Evolutionary conservation across 2,329 filamentous ascomycete species (phyloP), one percentile per base, ranked within the genome.

Genomic region (Fusarium hostae): DNA sequence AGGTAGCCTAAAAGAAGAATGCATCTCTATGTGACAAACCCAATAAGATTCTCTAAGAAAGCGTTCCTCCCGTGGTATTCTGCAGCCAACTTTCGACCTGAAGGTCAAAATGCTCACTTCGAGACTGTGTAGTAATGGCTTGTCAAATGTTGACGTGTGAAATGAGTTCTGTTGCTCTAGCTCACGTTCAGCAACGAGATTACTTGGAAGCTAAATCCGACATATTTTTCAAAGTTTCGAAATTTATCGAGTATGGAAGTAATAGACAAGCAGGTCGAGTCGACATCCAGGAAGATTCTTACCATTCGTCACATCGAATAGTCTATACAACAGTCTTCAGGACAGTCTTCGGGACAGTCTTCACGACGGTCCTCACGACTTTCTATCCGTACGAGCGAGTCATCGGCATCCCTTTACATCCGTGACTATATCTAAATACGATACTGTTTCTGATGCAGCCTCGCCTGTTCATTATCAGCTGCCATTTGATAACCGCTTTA

Each of bases 101-200:
- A 26, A 18, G 16, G 11, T 8, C 18, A 20, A 5, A 44, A 2
- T 6, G 1, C 8, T 26, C 0, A 20, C 8, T 13, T 44, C 11
- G 26, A 22, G 20, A 6, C 9, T 22, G 11, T 16, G 12, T 2
- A 2, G 6, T 16, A 9, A 16, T 16, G 44, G 13, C 13, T n/a
- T 30, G 0, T 22, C 9, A 20, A 1, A 2, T 16, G 13, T 22
- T n/a, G 13, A 6, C 6, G 3, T 2, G 4, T 28, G 0, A 15
- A 12, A 45, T 28, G 5, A 20, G 20, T 13, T 20, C 24, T 20
- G 24, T 45, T 15, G 12, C 12, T 20, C 11, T 20, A 20, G 43
- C 43, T 26, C 0, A 9, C 0, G 8, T 45, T 26, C 16, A 26
- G 11, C 11, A 20, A 45, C 12, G 24, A 10, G 24, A 45, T 1